Base-by-base conservation (phyloP, 2,329 filamentous ascomycete species). In the Fusarium sublunatum region DNA sequence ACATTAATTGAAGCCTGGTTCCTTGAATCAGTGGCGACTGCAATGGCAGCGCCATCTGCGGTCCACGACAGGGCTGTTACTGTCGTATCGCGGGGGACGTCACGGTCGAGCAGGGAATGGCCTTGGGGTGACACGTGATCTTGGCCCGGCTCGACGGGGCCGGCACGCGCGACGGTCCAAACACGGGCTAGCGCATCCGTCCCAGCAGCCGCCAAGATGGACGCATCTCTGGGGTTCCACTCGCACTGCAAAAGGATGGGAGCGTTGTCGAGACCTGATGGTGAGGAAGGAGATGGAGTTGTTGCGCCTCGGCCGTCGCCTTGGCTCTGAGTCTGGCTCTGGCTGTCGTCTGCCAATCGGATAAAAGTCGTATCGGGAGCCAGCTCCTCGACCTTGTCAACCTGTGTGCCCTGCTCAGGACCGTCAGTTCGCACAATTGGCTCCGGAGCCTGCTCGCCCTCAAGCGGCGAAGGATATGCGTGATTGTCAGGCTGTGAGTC, bases 181-280 rank as follows among this genome's bases (percentile, higher is more conserved):
- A 89, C 82, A 65, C 86, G 86, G 81, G 86, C 87, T 85, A 89
- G 85, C 77, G 86, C 85, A 81, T 89, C 87, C 75, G 86, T 88
- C 71, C 87, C 87, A 79, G 85, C 86, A 81, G 86, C 86, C 76
- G 86, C 87, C 81, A 89, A 81, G 77, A 87, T 79, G 58, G 83
- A 85, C 75, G 86, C 83, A 79, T 89, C 83, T 76, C 75, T 81
- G 68, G 87, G 87, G 80, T 85, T 88, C 85, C 86, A 89, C 81
- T 88, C 85, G 82, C 86, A 88, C 76, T 88, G 86, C 79, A 89
- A 81, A 76, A 89, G 78, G 71, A 88, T 82, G 73, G 86, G 85
- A 76, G 81, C 79, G 70, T 82, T 84, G 72, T 86, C 83, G 61
- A 72, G 70, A 59, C 76, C 73, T 53, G 70, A 67, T 64, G 78